Evolutionary conservation across 148 eudicot species (phyloP).

Genomic region (Fagopyrum homotropicum): DNA sequence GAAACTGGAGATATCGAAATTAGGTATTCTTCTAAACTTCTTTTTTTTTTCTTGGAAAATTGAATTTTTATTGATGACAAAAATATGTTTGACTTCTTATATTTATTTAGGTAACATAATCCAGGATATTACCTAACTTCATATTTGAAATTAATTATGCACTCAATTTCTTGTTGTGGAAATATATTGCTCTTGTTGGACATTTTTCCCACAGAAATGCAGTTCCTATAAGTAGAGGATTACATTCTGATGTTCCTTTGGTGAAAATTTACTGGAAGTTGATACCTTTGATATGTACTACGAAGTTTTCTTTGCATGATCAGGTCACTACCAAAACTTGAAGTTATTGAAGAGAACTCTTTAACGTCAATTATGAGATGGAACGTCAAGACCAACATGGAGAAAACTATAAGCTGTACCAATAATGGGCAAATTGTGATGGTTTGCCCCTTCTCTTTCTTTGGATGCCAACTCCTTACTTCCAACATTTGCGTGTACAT

Average conservation of each 20-base stretch:
- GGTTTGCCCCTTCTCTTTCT: conserved; percentile 42
- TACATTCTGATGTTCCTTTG: background rate
- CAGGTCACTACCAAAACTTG: conserved; percentile 83
- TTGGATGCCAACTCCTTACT: background rate
- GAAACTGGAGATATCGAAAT: conserved; percentile 72
- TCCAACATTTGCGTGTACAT: background rate
- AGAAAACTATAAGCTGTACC: conserved; percentile 66
- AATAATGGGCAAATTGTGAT: conserved; percentile 59
- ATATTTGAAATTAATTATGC: background rate
- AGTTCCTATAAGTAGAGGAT: background rate
- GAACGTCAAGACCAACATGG: conserved; percentile 83
- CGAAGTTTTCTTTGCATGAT: background rate
- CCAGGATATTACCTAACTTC: background rate
- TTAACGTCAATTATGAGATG: conserved; percentile 70
- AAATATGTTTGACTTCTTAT: background rate
- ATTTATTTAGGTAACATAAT: background rate
- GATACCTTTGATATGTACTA: background rate
- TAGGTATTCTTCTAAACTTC: conserved; percentile 36
- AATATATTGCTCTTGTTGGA: background rate
- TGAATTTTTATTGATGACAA: conserved; percentile 4
- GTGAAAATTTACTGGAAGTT: background rate
- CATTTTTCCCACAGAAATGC: conserved; percentile 4
- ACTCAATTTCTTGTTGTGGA: background rate
- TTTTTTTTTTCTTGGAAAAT: background rate
- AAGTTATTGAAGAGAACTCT: conserved; percentile 50